A percentile compares a stretch with the other conserved stretches of the same genome.
Evolutionary conservation across 192 early-diverging fungal species (phyloP).

Genomic region (Hyaloraphidium curvatum): DNA sequence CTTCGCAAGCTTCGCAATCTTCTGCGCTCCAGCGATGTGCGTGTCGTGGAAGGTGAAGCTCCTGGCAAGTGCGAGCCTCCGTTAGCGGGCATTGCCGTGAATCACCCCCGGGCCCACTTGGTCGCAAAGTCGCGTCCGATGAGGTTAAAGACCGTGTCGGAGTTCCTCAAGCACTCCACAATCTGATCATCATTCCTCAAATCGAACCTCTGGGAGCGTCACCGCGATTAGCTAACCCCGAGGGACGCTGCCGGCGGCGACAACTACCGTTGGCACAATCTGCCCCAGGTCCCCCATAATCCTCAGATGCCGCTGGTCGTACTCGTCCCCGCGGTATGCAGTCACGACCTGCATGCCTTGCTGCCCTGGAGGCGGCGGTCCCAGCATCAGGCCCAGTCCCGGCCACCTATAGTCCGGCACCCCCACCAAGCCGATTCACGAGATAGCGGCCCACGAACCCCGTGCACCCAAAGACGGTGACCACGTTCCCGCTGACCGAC

Average conservation of each 20-base stretch:
- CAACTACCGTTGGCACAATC: constrained; percentile 29
- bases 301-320: constrained; percentile 72
- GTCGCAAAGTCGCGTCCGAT: constrained; percentile 82
- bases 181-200: constrained; percentile 69
- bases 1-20: constrained; percentile 53
- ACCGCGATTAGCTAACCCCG: too few relatives aligned
- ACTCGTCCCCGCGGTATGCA: constrained; percentile 70
- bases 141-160: constrained; percentile 88
- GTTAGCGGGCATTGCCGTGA: too few relatives aligned
- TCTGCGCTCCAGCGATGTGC: constrained; percentile 63
- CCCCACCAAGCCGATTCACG: constrained; percentile 68
- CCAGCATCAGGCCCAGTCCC: background rate
- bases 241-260: too few relatives aligned
- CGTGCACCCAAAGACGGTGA: constrained; percentile 89
- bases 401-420: background rate
- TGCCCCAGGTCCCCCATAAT: constrained; percentile 88
- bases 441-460: constrained; percentile 91
- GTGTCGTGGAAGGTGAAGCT: constrained; percentile 78
- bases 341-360: constrained; percentile 78
- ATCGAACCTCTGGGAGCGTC: constrained; percentile 82
- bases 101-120: constrained; percentile 35
- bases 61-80: too few relatives aligned
- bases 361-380: constrained; percentile 27
- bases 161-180: constrained; percentile 68
- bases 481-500: constrained; percentile 64